These are phyloP conservation scores for Tulasnella sp. DNA, from an alignment of 768 basidiomycete genomes.

Conservation along the genomic window DNA sequence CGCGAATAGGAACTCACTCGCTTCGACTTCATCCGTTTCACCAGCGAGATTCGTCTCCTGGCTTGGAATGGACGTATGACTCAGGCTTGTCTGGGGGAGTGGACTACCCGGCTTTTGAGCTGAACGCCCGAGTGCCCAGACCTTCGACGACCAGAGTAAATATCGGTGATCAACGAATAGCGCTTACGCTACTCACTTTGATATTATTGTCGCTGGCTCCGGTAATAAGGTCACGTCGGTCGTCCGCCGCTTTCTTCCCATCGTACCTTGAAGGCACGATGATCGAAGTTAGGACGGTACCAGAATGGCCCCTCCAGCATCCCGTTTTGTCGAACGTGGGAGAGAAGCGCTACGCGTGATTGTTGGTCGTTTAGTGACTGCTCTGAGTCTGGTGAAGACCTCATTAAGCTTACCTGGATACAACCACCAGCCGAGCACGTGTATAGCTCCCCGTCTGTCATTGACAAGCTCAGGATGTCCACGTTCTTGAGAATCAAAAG, in stretches of 20 bases:
- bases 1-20: not conserved
- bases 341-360: conserved; percentile 62
- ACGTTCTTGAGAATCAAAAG: conserved; percentile 49
- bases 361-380: conserved; percentile 10
- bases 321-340: conserved; percentile 79
- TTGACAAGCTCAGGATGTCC: conserved; percentile 77
- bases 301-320: conserved; percentile 76
- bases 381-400: not conserved
- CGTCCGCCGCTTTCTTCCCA: conserved; percentile 22
- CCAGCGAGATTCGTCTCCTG: not conserved
- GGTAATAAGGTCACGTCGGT: conserved; percentile 55
- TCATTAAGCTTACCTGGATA: conserved; percentile 53
- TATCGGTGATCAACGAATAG: not conserved
- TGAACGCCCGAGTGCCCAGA: conserved; percentile 19
- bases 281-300: conserved; percentile 77
- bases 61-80: not conserved
- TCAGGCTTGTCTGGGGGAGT: not conserved
- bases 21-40: not conserved
- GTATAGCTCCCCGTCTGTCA: conserved; percentile 56
- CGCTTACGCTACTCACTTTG: conserved; percentile 50
- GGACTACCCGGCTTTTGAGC: not conserved
- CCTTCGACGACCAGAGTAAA: not conserved
- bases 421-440: conserved; percentile 54
- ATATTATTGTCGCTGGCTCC: conserved; percentile 84
- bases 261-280: conserved; percentile 36